These are phyloP conservation scores for Saccharomyces hybrid DNA, from an alignment of 1,139 yeast species.

Conservation along the genomic window DNA sequence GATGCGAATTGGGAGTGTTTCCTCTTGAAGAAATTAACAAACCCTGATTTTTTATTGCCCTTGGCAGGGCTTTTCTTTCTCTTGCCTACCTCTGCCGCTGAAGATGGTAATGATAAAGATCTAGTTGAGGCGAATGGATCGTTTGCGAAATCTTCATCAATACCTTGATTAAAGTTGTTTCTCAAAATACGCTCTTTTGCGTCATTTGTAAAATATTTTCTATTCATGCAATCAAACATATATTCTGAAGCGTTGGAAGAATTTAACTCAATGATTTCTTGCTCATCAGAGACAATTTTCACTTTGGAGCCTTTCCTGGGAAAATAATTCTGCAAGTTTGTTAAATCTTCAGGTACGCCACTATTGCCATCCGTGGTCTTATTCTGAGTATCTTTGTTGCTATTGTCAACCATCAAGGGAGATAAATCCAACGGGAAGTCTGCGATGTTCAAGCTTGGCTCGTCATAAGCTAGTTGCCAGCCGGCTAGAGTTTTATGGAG, in stretches of 20 bases:
- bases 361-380: background rate
- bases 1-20: conserved; percentile 9
- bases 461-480: conserved; percentile 32
- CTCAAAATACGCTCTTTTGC: conserved; percentile 1
- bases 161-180: conserved; percentile 5
- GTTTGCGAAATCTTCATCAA: conserved; percentile 2
- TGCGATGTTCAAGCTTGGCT: conserved; percentile 27
- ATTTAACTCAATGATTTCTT: conserved; percentile 11
- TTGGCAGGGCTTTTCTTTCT: conserved; percentile 5
- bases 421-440: conserved; percentile 24
- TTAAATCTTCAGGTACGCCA: background rate
- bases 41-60: conserved; percentile 12
- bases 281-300: conserved; percentile 13
- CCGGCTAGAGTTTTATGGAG: conserved; percentile 16
- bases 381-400: conserved; percentile 3
- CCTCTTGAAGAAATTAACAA: conserved; percentile 18
- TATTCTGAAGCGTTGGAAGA: conserved; percentile 14
- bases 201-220: conserved; percentile 11
- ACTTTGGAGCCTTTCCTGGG: conserved; percentile 7
- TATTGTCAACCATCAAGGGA: conserved; percentile 16
- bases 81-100: conserved; percentile 1
- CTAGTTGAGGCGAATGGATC: background rate
- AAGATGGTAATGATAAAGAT: background rate
- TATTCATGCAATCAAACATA: conserved; percentile 21
- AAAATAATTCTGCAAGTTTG: background rate